Conservation (phyloP, 768 basidiomycete genomes). For the Gelatoporia subvermispora region DNA sequence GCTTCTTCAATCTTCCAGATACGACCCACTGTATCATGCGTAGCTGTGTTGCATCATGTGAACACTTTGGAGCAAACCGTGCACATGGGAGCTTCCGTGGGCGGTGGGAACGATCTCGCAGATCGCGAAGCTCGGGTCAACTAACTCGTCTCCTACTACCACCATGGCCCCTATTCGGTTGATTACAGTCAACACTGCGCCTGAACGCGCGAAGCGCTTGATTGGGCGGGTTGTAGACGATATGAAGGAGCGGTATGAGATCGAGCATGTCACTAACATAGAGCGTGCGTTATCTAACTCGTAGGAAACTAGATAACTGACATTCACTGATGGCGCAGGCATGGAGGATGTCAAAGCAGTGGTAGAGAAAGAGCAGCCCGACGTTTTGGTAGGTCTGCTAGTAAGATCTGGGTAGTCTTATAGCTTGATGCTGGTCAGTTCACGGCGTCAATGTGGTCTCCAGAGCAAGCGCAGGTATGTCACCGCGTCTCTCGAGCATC, state of each 20-base stretch:
- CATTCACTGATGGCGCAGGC: not conserved
- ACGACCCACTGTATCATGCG: too few species aligned
- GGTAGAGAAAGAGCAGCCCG: slow-evolving; percentile 10
- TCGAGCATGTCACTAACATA: slow-evolving; percentile 11
- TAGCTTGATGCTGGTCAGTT: slow-evolving; percentile 1
- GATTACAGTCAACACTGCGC: slow-evolving; percentile 16
- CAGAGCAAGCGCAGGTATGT: slow-evolving; percentile 13
- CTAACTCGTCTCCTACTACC: not conserved
- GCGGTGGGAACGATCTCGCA: too few species aligned
- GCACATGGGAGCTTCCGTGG: too few species aligned
- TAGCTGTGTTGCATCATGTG: too few species aligned
- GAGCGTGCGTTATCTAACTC: slow-evolving; percentile 7
- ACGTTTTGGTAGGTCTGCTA: slow-evolving; percentile 8
- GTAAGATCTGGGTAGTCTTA: too few species aligned
- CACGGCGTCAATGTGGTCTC: slow-evolving; percentile 18
- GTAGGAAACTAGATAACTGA: not conserved
- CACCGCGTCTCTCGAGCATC: not conserved
- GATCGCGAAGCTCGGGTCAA: too few species aligned
- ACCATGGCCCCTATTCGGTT: slow-evolving; percentile 5
- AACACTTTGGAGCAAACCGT: too few species aligned
- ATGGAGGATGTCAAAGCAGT: slow-evolving; percentile 12
- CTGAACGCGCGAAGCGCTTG: slow-evolving; percentile 14
- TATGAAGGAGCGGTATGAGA: slow-evolving; percentile 11
- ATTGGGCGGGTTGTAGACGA: slow-evolving; percentile 16
- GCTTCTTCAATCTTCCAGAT: too few species aligned